These are phyloP conservation scores for Spathaspora passalidarum DNA, from an alignment of 805 yeast species.

Conservation along the genomic window DNA sequence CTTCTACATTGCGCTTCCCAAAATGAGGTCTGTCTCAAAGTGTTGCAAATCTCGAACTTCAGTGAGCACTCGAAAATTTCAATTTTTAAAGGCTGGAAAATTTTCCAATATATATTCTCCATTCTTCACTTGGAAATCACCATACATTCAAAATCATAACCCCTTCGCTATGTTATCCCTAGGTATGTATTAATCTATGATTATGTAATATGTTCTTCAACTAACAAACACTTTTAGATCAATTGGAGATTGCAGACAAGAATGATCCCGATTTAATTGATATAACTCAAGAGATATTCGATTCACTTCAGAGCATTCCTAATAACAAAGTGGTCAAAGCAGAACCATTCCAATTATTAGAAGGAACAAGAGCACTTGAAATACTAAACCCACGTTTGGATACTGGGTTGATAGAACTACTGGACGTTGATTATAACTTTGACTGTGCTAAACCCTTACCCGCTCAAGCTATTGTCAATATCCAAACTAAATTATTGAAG, in stretches of 20 bases:
- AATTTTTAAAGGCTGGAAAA: too few relatives aligned
- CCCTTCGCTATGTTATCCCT: constrained; percentile 2
- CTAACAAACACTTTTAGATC: constrained; percentile 5
- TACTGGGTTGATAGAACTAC: constrained; percentile 60
- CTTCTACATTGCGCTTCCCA: too few relatives aligned
- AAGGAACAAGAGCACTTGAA: constrained; percentile 88
- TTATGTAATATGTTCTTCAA: neutral
- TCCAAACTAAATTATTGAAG: constrained; percentile 53
- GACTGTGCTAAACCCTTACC: constrained; percentile 39
- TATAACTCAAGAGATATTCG: constrained; percentile 52
- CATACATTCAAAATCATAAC: neutral
- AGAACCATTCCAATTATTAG: constrained; percentile 61
- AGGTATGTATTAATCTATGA: constrained; percentile 5
- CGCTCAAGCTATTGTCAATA: constrained; percentile 42
- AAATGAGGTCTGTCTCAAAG: too few relatives aligned
- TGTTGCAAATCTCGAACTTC: too few relatives aligned
- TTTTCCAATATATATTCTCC: neutral
- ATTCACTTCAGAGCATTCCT: constrained; percentile 33
- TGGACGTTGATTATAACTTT: constrained; percentile 44
- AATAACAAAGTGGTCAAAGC: constrained; percentile 59
- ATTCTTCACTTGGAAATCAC: too few relatives aligned
- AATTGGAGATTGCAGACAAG: constrained; percentile 4
- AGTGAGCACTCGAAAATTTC: too few relatives aligned
- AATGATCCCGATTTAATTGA: constrained; percentile 35
- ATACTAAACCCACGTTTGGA: constrained; percentile 70